phyloP scores from a whole-genome alignment of 1,284 basidiomycete genomes.

The Tilletia horrida region DNA sequence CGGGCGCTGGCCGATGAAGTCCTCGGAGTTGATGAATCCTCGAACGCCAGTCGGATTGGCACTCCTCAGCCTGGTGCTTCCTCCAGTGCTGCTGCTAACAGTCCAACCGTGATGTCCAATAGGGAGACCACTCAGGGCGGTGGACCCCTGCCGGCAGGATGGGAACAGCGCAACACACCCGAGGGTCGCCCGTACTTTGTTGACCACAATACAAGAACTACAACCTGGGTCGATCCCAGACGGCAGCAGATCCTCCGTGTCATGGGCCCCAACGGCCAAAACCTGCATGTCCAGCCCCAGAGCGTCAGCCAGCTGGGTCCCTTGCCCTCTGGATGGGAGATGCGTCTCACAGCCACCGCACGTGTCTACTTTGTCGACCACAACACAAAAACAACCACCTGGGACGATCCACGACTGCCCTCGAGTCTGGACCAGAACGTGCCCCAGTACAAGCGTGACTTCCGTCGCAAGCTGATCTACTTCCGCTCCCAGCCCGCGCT shows the following conservation, averaged over 20 bases:
- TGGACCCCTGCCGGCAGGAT: slow-evolving; percentile 84
- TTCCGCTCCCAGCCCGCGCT: slow-evolving; percentile 96
- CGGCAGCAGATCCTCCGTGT: slow-evolving; percentile 79
- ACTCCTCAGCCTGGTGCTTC: background rate
- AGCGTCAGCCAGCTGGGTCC: slow-evolving; percentile 87
- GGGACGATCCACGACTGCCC: slow-evolving; percentile 87
- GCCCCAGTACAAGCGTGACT: slow-evolving; percentile 99
- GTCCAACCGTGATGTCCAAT: slow-evolving; percentile 29
- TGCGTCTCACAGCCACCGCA: slow-evolving; percentile 86
- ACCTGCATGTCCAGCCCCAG: slow-evolving; percentile 71
- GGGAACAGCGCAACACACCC: slow-evolving; percentile 97
- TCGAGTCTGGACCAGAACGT: slow-evolving; percentile 83
- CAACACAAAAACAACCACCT: slow-evolving; percentile 87
- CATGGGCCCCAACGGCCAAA: slow-evolving; percentile 78
- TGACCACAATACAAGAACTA: slow-evolving; percentile 83
- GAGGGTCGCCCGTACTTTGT: slow-evolving; percentile 97
- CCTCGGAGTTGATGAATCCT: slow-evolving; percentile 46
- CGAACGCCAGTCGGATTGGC: background rate
- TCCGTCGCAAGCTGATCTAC: slow-evolving; percentile 95
- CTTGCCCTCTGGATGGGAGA: slow-evolving; percentile 94
- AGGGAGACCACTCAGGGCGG: slow-evolving; percentile 70
- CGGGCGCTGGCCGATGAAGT: slow-evolving; percentile 54
- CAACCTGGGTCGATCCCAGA: slow-evolving; percentile 96
- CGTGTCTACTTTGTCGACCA: slow-evolving; percentile 96
- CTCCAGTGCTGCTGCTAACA: slow-evolving; percentile 19